Evolutionary conservation across 2,329 filamentous ascomycete genomes (phyloP).

Genomic region (Exophiala sideris): DNA sequence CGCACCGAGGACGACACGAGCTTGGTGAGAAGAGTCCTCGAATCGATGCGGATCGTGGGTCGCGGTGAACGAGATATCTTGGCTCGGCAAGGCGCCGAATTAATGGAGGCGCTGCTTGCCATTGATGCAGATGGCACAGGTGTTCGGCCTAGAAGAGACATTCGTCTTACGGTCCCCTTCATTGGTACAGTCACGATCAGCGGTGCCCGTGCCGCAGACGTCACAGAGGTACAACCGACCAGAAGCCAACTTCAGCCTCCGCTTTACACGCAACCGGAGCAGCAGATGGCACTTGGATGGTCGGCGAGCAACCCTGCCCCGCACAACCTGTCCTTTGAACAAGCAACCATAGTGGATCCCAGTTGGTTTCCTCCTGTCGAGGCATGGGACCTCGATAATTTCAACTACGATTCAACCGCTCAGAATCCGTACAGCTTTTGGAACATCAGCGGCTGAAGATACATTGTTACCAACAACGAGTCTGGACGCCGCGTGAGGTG

Average conservation of each 20-base stretch:
- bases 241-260: neutral
- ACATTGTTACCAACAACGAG: neutral
- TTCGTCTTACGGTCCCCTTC: constrained; percentile 6
- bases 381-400: constrained; percentile 7
- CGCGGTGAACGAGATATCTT: constrained; percentile 2
- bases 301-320: neutral
- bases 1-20: neutral
- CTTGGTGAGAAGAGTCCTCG: neutral
- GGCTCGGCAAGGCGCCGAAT: constrained; percentile 5
- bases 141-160: neutral
- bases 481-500: neutral
- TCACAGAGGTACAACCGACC: neutral
- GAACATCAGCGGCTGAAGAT: neutral
- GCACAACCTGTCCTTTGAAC: constrained; percentile 3
- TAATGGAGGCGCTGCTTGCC: constrained; percentile 1
- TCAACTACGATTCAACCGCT: neutral
- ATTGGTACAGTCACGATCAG: constrained; percentile 2
- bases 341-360: neutral
- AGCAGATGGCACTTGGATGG: neutral
- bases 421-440: neutral
- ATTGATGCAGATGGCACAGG: neutral
- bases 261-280: neutral
- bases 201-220: neutral
- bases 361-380: constrained; percentile 7
- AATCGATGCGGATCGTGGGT: constrained; percentile 5